Percentiles rank a stretch among this genome's conserved stretches.
Conservation (phyloP, 345 rosid genomes). For the Ricinus communis region DNA sequence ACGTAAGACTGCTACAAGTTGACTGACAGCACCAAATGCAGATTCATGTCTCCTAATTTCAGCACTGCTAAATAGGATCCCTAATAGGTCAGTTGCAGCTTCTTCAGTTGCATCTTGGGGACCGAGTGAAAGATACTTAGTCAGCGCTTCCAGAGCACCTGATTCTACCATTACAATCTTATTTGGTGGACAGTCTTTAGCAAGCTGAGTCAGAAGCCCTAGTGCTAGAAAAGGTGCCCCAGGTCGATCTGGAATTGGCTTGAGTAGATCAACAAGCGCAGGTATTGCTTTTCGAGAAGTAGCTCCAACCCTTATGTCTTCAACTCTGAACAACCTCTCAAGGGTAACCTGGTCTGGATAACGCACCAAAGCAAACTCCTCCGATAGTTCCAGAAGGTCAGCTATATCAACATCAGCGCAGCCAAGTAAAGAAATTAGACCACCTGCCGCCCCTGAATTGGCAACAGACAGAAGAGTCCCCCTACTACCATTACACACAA, state of each 20-base stretch:
- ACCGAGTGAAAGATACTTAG: slow-evolving; percentile 96
- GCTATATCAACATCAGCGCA: slow-evolving; percentile 91
- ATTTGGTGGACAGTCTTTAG: slow-evolving; percentile 84
- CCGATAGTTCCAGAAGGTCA: slow-evolving; percentile 79
- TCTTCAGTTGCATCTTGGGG: slow-evolving; percentile 98
- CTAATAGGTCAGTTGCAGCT: slow-evolving; percentile 95
- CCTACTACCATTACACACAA: slow-evolving; percentile 96
- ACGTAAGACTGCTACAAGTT: slow-evolving; percentile 94
- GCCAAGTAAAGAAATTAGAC: slow-evolving; percentile 91
- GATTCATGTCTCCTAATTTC: slow-evolving; percentile 98
- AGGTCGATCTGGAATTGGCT: slow-evolving; percentile 99
- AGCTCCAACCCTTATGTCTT: slow-evolving; percentile 97
- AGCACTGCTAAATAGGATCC: slow-evolving; percentile 80
- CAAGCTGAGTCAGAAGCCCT: slow-evolving; percentile 87
- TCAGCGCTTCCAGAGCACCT: slow-evolving; percentile 90
- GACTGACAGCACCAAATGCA: slow-evolving; percentile 89
- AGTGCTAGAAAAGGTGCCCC: slow-evolving; percentile 95
- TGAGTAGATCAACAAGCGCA: slow-evolving; percentile 92
- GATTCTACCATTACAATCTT: slow-evolving; percentile 95
- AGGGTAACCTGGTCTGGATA: slow-evolving; percentile 99
- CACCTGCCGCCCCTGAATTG: slow-evolving; percentile 93
- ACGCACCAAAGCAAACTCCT: slow-evolving; percentile 70
- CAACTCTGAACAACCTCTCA: slow-evolving; percentile 97
- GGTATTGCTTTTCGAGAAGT: slow-evolving; percentile 98
- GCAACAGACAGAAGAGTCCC: slow-evolving; percentile 98